A percentile compares a stretch with the other conserved stretches of the same genome.
These are phyloP conservation scores for Scedosporium minutisporum DNA, from an alignment of 2,329 filamentous ascomycete genomes.

Conservation along the genomic window DNA sequence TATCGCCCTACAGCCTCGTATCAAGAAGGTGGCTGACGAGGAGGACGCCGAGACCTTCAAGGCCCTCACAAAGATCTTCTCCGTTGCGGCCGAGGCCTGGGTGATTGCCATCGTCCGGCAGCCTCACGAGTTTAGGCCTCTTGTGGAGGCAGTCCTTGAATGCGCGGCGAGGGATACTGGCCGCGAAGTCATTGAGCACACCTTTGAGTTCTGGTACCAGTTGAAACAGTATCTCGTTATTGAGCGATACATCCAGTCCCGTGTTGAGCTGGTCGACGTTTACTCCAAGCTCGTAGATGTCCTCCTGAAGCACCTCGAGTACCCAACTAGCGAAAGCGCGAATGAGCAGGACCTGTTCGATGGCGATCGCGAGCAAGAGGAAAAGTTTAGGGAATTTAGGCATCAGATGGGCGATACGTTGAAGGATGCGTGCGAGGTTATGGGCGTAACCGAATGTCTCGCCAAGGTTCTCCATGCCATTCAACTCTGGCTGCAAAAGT, in stretches of 20 bases:
- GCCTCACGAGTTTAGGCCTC: constrained; percentile 66
- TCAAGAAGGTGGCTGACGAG: constrained; percentile 62
- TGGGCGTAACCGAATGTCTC: constrained; percentile 85
- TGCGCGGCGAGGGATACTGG: constrained; percentile 82
- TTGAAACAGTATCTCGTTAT: constrained; percentile 92
- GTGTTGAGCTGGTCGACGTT: constrained; percentile 66
- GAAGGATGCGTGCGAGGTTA: constrained; percentile 93
- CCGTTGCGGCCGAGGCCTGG: constrained; percentile 91
- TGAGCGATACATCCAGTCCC: constrained; percentile 77
- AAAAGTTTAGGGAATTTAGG: constrained; percentile 93
- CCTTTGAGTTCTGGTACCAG: constrained; percentile 97
- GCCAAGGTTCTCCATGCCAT: constrained; percentile 81
- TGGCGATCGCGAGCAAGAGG: constrained; percentile 88
- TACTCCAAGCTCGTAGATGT: constrained; percentile 88
- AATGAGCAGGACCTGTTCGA: constrained; percentile 82
- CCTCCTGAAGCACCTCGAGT: constrained; percentile 83
- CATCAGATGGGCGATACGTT: constrained; percentile 97
- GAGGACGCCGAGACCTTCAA: constrained; percentile 83
- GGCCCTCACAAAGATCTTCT: constrained; percentile 79
- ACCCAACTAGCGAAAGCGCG: constrained; percentile 64
- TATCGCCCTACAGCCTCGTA: constrained; percentile 65
- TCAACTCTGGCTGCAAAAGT: constrained; percentile 76
- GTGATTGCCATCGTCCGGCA: constrained; percentile 82
- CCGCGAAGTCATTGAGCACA: constrained; percentile 82
- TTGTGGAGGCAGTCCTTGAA: constrained; percentile 89